These are phyloP conservation scores for Puccinia novopanici DNA, from an alignment of 1,284 basidiomycete species.

Conservation along the genomic window DNA sequence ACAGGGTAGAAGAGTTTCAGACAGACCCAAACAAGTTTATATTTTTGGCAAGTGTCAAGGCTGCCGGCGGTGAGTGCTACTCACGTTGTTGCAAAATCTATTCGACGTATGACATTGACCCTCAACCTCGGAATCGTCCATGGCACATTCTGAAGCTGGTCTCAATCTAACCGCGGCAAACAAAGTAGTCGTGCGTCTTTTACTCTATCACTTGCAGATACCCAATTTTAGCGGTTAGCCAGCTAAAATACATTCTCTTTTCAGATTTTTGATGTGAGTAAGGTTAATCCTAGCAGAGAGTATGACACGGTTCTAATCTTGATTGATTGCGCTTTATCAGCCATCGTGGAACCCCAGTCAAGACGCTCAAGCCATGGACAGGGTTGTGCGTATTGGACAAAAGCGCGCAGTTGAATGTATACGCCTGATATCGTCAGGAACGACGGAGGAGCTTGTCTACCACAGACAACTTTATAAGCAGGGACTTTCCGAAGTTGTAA, in stretches of 20 bases:
- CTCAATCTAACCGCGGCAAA: constrained; percentile 48
- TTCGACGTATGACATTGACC: not conserved
- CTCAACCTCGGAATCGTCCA: not conserved
- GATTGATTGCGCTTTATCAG: not conserved
- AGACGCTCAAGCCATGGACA: constrained; percentile 49
- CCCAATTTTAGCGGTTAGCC: not conserved
- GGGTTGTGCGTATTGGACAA: constrained; percentile 47
- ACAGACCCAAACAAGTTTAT: constrained; percentile 34
- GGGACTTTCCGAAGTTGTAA: constrained; percentile 37
- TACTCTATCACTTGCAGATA: not conserved
- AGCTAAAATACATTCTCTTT: not conserved
- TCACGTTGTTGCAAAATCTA: not conserved
- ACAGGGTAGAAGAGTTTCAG: constrained; percentile 42
- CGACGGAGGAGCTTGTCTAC: constrained; percentile 43
- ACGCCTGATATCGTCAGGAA: constrained; percentile 36
- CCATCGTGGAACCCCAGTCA: constrained; percentile 48
- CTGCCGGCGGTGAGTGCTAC: constrained; percentile 45
- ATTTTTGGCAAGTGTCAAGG: constrained; percentile 44
- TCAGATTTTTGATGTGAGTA: constrained; percentile 41
- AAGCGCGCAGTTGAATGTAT: constrained; percentile 45
- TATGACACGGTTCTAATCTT: not conserved
- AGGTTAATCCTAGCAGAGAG: not conserved
- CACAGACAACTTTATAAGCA: constrained; percentile 50
- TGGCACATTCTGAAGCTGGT: constrained; percentile 8
- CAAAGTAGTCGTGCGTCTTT: constrained; percentile 43